Conservation (phyloP, 257 asterid species). For the Lycium barbarum region DNA sequence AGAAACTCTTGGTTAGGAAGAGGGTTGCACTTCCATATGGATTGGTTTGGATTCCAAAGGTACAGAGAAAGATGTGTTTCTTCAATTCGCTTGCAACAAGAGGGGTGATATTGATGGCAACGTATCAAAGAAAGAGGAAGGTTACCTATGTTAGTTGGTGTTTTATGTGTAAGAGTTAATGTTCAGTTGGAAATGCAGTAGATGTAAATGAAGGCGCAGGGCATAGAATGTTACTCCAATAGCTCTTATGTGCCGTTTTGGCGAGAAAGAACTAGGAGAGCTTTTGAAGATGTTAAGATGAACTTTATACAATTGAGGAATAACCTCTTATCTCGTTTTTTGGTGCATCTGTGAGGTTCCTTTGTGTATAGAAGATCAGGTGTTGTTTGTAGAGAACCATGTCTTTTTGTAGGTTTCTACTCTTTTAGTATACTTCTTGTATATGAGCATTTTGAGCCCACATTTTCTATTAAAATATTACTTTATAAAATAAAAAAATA, state of each 20-base stretch:
- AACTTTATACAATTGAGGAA: not conserved
- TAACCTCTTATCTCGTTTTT: not conserved
- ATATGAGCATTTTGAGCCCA: not conserved
- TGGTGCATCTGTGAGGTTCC: conserved; percentile 1
- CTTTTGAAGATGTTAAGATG: not conserved
- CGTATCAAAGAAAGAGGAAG: conserved; percentile 15
- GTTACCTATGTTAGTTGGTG: not conserved
- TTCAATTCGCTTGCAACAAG: not conserved
- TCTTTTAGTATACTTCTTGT: not conserved
- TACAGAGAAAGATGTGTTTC: not conserved
- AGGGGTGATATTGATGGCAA: not conserved
- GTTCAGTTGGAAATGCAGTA: not conserved
- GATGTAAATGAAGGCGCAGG: not conserved
- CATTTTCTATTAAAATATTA: not conserved
- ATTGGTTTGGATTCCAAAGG: not conserved
- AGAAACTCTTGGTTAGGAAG: not conserved
- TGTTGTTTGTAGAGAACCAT: not conserved
- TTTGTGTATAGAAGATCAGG: not conserved
- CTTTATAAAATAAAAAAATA: not conserved
- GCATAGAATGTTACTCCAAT: not conserved
- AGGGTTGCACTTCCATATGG: not conserved
- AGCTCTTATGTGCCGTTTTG: not conserved
- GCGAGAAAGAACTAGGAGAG: not conserved
- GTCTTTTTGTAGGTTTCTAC: not conserved
- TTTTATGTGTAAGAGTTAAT: not conserved